A percentile compares a stretch with the other conserved stretches of the same genome.
Evolutionary conservation across 2,329 filamentous ascomycete genomes (phyloP).

Genomic region (Cladosporium velox): DNA sequence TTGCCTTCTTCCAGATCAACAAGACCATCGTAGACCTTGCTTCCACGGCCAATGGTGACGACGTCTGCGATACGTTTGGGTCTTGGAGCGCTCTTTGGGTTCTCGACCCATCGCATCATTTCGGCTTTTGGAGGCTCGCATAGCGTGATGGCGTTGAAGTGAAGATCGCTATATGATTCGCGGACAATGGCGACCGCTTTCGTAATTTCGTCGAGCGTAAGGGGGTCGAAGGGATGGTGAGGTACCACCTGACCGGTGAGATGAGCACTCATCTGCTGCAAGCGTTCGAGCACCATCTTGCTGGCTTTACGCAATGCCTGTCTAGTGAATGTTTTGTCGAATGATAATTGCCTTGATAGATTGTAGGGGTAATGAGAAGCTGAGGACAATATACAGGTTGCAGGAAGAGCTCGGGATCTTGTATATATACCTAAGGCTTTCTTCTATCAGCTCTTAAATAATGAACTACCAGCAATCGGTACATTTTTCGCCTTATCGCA

Average conservation of each 20-base stretch:
- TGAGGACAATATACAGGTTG: not conserved
- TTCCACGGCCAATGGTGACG: constrained; percentile 76
- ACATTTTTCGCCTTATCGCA: constrained; percentile 11
- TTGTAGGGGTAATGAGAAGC: not conserved
- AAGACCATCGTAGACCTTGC: constrained; percentile 79
- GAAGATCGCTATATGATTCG: constrained; percentile 68
- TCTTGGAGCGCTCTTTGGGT: constrained; percentile 60
- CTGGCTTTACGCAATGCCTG: not conserved
- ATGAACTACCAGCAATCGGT: not conserved
- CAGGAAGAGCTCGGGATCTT: not conserved
- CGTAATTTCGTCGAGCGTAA: constrained; percentile 72
- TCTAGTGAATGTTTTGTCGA: not conserved
- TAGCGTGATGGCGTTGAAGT: constrained; percentile 84
- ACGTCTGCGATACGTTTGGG: constrained; percentile 77
- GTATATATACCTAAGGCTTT: constrained; percentile 6
- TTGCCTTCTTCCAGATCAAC: constrained; percentile 69
- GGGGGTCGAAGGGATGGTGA: constrained; percentile 76
- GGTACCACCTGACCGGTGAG: constrained; percentile 56
- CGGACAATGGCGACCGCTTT: constrained; percentile 68
- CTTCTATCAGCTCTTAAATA: constrained; percentile 7
- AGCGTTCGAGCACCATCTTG: constrained; percentile 52
- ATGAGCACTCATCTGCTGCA: constrained; percentile 65
- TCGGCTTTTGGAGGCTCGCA: constrained; percentile 83
- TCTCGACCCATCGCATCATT: constrained; percentile 76
- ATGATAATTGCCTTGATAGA: not conserved